Percentiles rank a stretch among this genome's conserved stretches.
Conservation (phyloP, 2,329 filamentous ascomycete species). For the Chrysosporium queenslandicum region DNA sequence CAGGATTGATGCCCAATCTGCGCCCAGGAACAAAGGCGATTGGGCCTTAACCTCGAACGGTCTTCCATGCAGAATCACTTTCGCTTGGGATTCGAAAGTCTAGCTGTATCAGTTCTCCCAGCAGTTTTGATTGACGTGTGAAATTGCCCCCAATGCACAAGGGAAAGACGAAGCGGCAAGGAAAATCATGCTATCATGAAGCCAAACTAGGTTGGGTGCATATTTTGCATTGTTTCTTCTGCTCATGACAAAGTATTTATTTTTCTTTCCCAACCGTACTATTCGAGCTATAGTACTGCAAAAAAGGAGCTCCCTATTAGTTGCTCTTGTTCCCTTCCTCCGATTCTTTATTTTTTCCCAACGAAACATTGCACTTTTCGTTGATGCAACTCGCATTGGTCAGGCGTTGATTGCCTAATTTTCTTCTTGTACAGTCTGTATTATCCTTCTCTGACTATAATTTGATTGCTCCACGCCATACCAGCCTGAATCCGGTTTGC, state of each 20-base stretch:
- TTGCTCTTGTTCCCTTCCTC: conserved; percentile 11
- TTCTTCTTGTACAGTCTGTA: conserved; percentile 2
- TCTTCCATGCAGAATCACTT: conserved; percentile 9
- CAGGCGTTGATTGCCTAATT: conserved; percentile 10
- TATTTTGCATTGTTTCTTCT: conserved; percentile 1
- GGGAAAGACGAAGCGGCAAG: neutral
- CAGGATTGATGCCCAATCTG: conserved; percentile 17
- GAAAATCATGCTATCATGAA: conserved; percentile 12
- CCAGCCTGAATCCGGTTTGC: conserved; percentile 7
- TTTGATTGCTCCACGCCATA: conserved; percentile 15
- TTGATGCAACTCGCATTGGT: conserved; percentile 10
- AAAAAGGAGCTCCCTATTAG: conserved; percentile 10
- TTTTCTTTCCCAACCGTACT: conserved; percentile 12
- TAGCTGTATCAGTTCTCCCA: conserved; percentile 6
- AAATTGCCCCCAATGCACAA: neutral
- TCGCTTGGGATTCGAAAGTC: neutral
- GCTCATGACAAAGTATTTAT: conserved; percentile 12
- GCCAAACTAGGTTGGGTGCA: conserved; percentile 11
- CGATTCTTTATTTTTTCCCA: neutral
- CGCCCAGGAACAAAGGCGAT: conserved; percentile 13
- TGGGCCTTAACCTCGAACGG: conserved; percentile 9
- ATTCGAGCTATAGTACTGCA: conserved; percentile 5
- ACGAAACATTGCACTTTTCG: neutral
- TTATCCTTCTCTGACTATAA: neutral
- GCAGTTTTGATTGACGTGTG: conserved; percentile 12